A percentile compares a stretch with the other conserved stretches of the same genome.
Evolutionary conservation across 768 basidiomycete species (phyloP).

Genomic region (Pilatotrama ljubarskyi): DNA sequence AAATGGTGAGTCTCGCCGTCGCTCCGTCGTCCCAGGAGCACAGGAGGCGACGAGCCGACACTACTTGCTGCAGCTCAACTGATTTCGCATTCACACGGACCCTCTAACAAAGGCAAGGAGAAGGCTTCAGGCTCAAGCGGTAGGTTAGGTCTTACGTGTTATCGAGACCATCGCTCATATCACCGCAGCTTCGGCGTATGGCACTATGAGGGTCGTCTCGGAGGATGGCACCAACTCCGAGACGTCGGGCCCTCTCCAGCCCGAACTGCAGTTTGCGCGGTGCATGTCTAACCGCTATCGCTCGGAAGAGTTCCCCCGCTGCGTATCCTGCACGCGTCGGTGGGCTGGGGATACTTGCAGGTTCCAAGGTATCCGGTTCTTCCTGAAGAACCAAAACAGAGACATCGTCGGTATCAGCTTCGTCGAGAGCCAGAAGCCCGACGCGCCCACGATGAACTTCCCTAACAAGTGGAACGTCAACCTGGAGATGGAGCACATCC

Average conservation of each 20-base stretch:
- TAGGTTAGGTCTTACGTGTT: constrained; percentile 29
- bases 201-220: constrained; percentile 33
- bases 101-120: constrained; percentile 47
- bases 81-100: constrained; percentile 41
- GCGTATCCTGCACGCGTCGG: constrained; percentile 80
- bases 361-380: constrained; percentile 82
- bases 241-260: constrained; percentile 42
- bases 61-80: constrained; percentile 16
- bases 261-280: constrained; percentile 75
- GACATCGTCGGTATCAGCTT: constrained; percentile 70
- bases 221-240: constrained; percentile 33
- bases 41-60: constrained; percentile 11
- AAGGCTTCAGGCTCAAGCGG: constrained; percentile 30
- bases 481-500: constrained; percentile 50
- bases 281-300: constrained; percentile 85
- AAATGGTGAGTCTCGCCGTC: constrained; percentile 48
- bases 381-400: constrained; percentile 61
- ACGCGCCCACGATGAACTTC: constrained; percentile 60
- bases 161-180: constrained; percentile 13
- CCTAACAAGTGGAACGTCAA: constrained; percentile 68
- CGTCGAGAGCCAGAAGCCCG: constrained; percentile 59
- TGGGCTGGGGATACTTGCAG: constrained; percentile 89
- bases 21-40: background rate
- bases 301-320: constrained; percentile 71
- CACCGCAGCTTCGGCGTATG: constrained; percentile 12